phyloP scores from a whole-genome alignment of 805 yeast genomes.

The Ascoidea tarda region DNA sequence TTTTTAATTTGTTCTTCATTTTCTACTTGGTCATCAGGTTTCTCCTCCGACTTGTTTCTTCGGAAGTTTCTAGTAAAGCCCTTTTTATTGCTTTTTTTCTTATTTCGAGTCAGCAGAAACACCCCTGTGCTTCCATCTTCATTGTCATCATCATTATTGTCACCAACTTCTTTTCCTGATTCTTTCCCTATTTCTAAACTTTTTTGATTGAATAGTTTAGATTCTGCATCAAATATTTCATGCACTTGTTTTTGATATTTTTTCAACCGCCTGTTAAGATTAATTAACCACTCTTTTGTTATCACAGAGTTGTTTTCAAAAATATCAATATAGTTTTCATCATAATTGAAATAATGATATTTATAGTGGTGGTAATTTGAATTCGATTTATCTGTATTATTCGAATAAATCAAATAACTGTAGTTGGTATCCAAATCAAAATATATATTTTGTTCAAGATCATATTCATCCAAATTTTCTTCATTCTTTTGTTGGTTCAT shows the following conservation, averaged over 20 bases:
- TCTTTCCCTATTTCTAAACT: not conserved
- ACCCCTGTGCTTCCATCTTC: too few species aligned
- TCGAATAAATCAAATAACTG: not conserved
- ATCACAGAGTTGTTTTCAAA: not conserved
- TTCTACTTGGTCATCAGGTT: too few species aligned
- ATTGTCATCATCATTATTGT: not conserved
- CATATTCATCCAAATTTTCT: not conserved
- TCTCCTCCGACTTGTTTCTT: not conserved
- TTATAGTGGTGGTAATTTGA: not conserved
- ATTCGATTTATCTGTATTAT: not conserved
- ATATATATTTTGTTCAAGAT: not conserved
- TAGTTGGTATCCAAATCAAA: not conserved
- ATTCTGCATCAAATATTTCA: not conserved
- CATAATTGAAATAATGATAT: not conserved
- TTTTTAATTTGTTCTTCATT: too few species aligned
- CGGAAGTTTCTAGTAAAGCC: not conserved
- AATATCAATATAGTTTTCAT: too few species aligned
- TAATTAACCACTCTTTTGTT: not conserved
- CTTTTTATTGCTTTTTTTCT: too few species aligned
- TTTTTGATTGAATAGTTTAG: too few species aligned
- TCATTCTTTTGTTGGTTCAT: not conserved
- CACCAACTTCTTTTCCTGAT: not conserved
- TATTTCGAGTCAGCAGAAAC: too few species aligned
- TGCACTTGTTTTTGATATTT: not conserved
- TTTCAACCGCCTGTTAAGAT: not conserved